A percentile compares a stretch with the other conserved stretches of the same genome.
These are phyloP conservation scores for Hanseniaspora occidentalis DNA, from an alignment of 805 yeast species.

Conservation along the genomic window DNA sequence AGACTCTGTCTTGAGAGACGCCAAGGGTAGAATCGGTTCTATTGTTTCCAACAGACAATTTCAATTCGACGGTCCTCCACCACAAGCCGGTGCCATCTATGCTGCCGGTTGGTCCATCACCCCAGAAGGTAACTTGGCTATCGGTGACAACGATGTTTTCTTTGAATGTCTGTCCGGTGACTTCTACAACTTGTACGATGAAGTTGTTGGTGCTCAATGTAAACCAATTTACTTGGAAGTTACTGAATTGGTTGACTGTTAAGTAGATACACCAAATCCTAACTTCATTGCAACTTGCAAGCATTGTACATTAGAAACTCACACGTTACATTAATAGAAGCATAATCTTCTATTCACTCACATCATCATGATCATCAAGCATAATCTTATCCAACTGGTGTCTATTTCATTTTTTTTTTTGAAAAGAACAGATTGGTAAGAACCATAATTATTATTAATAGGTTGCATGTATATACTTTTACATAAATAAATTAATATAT, in stretches of 20 bases:
- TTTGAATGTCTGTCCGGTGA: slow-evolving; percentile 66
- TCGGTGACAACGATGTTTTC: slow-evolving; percentile 49
- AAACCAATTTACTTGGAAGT: slow-evolving; percentile 45
- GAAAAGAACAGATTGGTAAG: no score
- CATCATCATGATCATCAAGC: no score
- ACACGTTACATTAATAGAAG: no score
- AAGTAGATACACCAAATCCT: no score
- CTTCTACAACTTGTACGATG: slow-evolving; percentile 69
- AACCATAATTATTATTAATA: no score
- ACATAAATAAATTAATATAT: no score
- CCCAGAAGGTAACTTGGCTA: slow-evolving; percentile 47
- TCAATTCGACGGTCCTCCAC: slow-evolving; percentile 81
- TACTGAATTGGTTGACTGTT: slow-evolving; percentile 47
- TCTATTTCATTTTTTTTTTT: no score
- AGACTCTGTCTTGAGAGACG: slow-evolving; percentile 40
- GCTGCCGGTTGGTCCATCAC: slow-evolving; percentile 55
- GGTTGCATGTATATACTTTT: no score
- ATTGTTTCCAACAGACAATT: slow-evolving; percentile 76
- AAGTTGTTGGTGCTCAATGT: slow-evolving; percentile 51
- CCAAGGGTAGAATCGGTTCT: slow-evolving; percentile 58
- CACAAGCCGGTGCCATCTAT: slow-evolving; percentile 65
- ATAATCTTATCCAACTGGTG: no score
- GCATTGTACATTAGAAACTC: slow-evolving; percentile 1
- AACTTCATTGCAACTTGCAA: no score
- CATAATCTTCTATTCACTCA: no score